A percentile compares a stretch with the other conserved stretches of the same genome.
Conservation (phyloP, 345 rosid genomes). For the Gossypium herbaceum region DNA sequence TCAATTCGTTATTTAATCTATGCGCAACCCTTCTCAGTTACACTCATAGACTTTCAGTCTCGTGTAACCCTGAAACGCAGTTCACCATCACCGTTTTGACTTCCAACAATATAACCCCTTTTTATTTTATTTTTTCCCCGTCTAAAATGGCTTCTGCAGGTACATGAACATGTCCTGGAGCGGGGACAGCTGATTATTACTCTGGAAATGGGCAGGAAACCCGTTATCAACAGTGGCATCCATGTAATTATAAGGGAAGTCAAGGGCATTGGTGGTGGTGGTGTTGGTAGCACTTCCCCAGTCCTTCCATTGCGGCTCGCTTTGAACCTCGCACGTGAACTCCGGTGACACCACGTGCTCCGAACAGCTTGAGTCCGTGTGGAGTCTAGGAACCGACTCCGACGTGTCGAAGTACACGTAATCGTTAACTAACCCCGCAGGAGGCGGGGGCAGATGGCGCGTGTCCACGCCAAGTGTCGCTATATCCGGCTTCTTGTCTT, state of each 20-base stretch:
- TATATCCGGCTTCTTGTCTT: constrained; percentile 43
- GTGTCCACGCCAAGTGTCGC: constrained; percentile 6
- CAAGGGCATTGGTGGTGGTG: constrained; percentile 27
- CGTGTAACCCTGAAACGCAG: constrained; percentile 30
- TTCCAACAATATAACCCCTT: too few relatives aligned
- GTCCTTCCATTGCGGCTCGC: constrained; percentile 66
- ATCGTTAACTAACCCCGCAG: constrained; percentile 28
- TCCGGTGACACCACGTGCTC: constrained; percentile 81
- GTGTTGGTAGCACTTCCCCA: constrained; percentile 20
- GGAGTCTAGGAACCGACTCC: constrained; percentile 80
- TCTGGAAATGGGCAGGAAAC: constrained; percentile 31
- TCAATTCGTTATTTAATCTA: not conserved
- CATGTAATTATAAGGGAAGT: constrained; percentile 41
- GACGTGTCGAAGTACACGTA: constrained; percentile 53
- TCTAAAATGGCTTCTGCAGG: constrained; percentile 48
- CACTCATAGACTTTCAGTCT: constrained; percentile 62
- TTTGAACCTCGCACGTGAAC: constrained; percentile 86
- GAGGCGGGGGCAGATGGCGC: constrained; percentile 19
- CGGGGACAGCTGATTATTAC: constrained; percentile 56
- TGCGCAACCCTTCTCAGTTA: constrained; percentile 16
- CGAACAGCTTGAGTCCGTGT: constrained; percentile 77
- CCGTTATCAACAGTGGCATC: constrained; percentile 39
- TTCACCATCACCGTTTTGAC: not conserved
- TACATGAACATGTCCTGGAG: constrained; percentile 69
- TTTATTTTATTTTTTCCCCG: not conserved